These are phyloP conservation scores for Quercus cerris DNA, from an alignment of 306 rosid species.

Conservation along the genomic window DNA sequence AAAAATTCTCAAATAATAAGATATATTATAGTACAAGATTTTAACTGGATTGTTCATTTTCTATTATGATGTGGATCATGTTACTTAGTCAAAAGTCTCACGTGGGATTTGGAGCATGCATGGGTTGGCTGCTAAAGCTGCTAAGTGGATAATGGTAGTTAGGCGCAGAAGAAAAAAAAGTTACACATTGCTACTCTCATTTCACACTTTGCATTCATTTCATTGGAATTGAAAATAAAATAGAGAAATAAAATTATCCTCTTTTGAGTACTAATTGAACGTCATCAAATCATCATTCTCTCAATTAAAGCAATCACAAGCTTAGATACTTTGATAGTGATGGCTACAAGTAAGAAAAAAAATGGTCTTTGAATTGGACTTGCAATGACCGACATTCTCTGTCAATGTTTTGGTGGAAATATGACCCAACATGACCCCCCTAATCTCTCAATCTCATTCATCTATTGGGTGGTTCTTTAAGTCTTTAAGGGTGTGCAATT, in stretches of 20 bases:
- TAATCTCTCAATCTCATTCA: too few relatives aligned
- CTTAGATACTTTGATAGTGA: constrained; percentile 1
- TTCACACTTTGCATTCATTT: not conserved
- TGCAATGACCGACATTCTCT: not conserved
- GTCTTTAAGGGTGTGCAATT: not conserved
- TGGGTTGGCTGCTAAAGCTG: not conserved
- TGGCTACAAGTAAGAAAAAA: not conserved
- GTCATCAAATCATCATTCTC: not conserved
- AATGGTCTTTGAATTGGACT: not conserved
- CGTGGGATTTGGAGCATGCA: not conserved
- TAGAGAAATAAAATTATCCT: not conserved
- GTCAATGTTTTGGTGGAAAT: not conserved
- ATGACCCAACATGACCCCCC: constrained; percentile 11
- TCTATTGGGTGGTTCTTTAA: not conserved
- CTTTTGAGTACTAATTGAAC: constrained; percentile 27
- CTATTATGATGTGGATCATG: not conserved
- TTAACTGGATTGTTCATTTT: not conserved
- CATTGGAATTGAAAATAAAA: not conserved
- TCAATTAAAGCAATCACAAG: not conserved
- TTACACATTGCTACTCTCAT: not conserved
- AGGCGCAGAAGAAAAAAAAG: constrained; percentile 11
- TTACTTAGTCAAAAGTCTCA: not conserved
- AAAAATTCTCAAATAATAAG: too few relatives aligned
- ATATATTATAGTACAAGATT: too few relatives aligned
- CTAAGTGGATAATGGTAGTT: constrained; percentile 3